Base-by-base conservation (phyloP, 805 yeast species). In the Kuraishia hungarica region DNA sequence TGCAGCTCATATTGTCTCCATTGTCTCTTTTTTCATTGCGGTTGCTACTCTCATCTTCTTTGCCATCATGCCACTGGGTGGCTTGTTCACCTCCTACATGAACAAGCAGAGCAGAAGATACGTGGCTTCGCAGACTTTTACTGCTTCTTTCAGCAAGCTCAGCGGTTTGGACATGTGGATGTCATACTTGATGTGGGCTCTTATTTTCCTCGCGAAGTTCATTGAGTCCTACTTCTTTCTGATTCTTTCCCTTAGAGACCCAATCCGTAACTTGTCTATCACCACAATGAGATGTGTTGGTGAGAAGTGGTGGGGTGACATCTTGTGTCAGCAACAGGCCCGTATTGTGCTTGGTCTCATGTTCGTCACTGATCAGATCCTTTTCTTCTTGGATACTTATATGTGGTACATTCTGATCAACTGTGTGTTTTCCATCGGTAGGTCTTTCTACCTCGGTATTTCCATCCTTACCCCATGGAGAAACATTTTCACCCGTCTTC, bases 381-480 rank as follows among this genome's bases (percentile, higher is more conserved):
- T 94, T 74, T 94, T 94, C 87, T 94, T 94, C 85, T 81, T 94
- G 80, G 99, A 94, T 87, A 90, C 99, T 58, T 94, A 90, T 73
- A 82, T 94, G 87, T 94, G 99, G 99, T 94, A 94, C 80, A 92
- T 94, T 78, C 78, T 94, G 65, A 86, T 88, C 72, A 94, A 93
- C 82, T 87, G 96, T 73, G 82, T 90, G 62, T 92, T 90, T 83
- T 93, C 98, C 59, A 90, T 94, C 67, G 97, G 97, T 64, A 89
- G 97, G 71, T 94, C 99, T 17, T 94, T 94, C 82, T 94, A 93
- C 80, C 81, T 96, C 73, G 99, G 99, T 87, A 92, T 94, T 65
- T 94, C 99, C 51, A 93, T 94, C 62, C 84, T 92, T 79, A 94
- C 99, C 48, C 99, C 99, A 59, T 94, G 99, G 99, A 89, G 98